phyloP scores from a whole-genome alignment of 108 stramenopile species.

The Aurantiochytrium sp. region DNA sequence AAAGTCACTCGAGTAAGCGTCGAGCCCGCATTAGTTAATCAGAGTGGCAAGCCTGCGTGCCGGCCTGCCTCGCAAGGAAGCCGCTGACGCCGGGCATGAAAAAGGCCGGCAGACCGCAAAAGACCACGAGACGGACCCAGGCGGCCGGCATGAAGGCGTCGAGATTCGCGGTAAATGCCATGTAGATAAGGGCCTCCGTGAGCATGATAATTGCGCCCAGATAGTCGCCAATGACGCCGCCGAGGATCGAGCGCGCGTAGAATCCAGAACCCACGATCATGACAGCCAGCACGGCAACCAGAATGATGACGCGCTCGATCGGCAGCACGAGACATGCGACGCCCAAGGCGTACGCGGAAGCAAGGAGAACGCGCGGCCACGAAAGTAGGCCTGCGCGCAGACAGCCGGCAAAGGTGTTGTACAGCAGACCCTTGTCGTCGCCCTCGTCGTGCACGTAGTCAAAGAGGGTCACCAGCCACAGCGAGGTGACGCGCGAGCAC shows the following conservation, averaged over 20 bases:
- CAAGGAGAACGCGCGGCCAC: constrained; percentile 58
- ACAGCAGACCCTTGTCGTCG: constrained; percentile 64
- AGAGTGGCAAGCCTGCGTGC: not conserved
- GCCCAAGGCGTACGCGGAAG: constrained; percentile 34
- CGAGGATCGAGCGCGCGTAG: constrained; percentile 35
- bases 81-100: not conserved
- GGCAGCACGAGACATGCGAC: constrained; percentile 49
- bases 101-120: not conserved
- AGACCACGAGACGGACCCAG: not conserved
- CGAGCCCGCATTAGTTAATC: too few species aligned
- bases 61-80: not conserved
- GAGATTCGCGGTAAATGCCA: constrained; percentile 13
- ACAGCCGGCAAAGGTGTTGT: constrained; percentile 65
- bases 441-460: constrained; percentile 68
- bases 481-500: constrained; percentile 60
- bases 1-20: too few species aligned
- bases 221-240: constrained; percentile 74
- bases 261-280: constrained; percentile 46
- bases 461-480: constrained; percentile 57
- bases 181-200: not conserved
- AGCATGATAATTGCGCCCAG: constrained; percentile 63
- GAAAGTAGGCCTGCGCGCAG: constrained; percentile 56
- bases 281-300: constrained; percentile 44
- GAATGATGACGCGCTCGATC: constrained; percentile 24
- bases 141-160: not conserved